Conservation (phyloP, 1,284 basidiomycete species). For the Rhodotorula mucilaginosa region DNA sequence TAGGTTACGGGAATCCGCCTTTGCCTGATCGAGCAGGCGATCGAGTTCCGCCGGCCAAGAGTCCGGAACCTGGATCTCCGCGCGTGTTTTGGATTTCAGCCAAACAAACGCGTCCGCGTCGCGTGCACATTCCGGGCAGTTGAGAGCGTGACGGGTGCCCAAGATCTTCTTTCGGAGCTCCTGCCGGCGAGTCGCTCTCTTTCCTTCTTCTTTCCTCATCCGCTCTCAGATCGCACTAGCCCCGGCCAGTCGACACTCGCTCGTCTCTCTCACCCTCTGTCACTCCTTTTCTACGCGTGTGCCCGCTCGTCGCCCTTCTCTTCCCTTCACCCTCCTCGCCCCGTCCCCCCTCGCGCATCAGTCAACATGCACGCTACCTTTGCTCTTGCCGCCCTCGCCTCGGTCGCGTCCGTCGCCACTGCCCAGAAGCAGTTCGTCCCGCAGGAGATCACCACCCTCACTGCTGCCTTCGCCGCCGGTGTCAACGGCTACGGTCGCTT, state of each 20-base stretch:
- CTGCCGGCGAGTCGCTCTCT: neutral
- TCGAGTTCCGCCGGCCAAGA: no score
- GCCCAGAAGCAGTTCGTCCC: constrained; percentile 3
- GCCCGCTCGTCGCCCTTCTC: constrained; percentile 1
- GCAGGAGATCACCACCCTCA: neutral
- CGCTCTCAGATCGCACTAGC: neutral
- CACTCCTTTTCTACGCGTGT: constrained; percentile 11
- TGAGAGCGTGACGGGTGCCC: no score
- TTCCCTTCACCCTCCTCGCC: constrained; percentile 3
- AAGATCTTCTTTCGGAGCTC: neutral
- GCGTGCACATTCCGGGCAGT: neutral
- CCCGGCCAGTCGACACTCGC: neutral
- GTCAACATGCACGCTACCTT: constrained; percentile 27
- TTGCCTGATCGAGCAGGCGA: no score
- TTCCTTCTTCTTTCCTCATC: neutral
- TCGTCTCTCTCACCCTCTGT: constrained; percentile 2
- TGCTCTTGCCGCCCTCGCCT: constrained; percentile 16
- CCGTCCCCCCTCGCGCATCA: neutral
- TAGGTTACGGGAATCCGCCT: no score
- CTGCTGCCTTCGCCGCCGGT: constrained; percentile 2
- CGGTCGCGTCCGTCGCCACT: constrained; percentile 13
- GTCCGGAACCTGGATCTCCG: no score
- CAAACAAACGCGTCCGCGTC: constrained; percentile 2
- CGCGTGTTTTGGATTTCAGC: neutral
- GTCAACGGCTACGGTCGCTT: constrained; percentile 30